Evolutionary conservation across 371 early-diverging fungal species (phyloP).

Genomic region (Mucor circinelloides): DNA sequence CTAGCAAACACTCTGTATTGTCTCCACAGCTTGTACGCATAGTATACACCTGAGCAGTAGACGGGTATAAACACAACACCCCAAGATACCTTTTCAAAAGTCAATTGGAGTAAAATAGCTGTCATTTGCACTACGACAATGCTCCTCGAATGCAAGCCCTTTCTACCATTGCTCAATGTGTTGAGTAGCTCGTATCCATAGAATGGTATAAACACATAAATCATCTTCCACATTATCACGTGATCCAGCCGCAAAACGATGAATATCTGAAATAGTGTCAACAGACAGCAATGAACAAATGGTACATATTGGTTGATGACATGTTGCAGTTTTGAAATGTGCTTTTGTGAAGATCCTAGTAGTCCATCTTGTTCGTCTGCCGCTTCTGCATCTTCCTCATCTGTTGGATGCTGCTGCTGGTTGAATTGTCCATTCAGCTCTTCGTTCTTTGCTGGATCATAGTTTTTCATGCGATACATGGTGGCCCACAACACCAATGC

Average conservation of each 20-base stretch:
- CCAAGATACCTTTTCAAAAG: slow-evolving; percentile 51
- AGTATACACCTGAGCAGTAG: slow-evolving; percentile 67
- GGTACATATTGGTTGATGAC: slow-evolving; percentile 7
- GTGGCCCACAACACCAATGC: slow-evolving; percentile 41
- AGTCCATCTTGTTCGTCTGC: slow-evolving; percentile 21
- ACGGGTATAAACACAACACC: slow-evolving; percentile 75
- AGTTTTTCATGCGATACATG: slow-evolving; percentile 27
- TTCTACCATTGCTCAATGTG: slow-evolving; percentile 25
- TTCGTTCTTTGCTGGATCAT: slow-evolving; percentile 12
- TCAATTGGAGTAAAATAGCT: slow-evolving; percentile 50
- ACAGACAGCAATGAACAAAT: slow-evolving; percentile 33
- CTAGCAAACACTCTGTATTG: slow-evolving; percentile 49
- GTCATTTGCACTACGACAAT: slow-evolving; percentile 22
- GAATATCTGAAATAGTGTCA: slow-evolving; percentile 52
- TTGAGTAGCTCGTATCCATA: slow-evolving; percentile 61
- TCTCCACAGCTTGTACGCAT: slow-evolving; percentile 45
- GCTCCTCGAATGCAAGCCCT: not conserved
- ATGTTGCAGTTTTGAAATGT: not conserved
- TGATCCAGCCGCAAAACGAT: slow-evolving; percentile 51
- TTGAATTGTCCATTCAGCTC: slow-evolving; percentile 9
- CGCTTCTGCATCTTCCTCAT: slow-evolving; percentile 34
- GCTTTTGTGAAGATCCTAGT: slow-evolving; percentile 1
- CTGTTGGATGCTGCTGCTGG: slow-evolving; percentile 9
- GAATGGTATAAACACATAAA: slow-evolving; percentile 54
- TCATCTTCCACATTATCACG: slow-evolving; percentile 48